Evolutionary conservation across 75 land plant genomes (phyloP).

Genomic region (Cryptomeria japonica): DNA sequence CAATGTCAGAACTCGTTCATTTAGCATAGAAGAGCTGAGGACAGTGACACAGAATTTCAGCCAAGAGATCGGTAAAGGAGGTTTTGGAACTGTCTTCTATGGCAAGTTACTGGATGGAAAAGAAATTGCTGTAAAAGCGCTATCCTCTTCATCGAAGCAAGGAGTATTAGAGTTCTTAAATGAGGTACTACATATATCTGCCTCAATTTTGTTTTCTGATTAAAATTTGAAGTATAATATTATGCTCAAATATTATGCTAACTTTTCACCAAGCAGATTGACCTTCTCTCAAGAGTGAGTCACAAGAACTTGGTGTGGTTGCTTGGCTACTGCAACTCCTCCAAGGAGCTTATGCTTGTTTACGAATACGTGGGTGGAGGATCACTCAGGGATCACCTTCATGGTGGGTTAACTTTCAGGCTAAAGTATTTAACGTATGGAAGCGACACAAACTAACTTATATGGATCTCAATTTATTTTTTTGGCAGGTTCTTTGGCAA

Average conservation of each 20-base stretch:
- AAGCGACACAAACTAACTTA: background rate
- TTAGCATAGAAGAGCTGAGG: no score
- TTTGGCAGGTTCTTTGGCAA: slow-evolving; percentile 18
- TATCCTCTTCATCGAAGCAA: slow-evolving; percentile 26
- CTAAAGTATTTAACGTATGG: no score
- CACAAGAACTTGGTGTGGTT: slow-evolving; percentile 67
- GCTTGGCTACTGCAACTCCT: slow-evolving; percentile 67
- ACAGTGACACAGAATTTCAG: no score
- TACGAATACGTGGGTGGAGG: slow-evolving; percentile 51
- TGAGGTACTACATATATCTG: slow-evolving; percentile 15
- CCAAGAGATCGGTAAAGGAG: no score
- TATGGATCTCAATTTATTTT: background rate
- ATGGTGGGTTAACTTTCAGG: slow-evolving; percentile 21
- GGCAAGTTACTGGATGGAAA: slow-evolving; percentile 31
- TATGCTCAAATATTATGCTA: background rate
- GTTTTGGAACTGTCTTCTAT: no score
- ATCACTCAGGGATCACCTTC: slow-evolving; percentile 50
- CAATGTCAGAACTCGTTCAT: no score
- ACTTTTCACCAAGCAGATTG: slow-evolving; percentile 30
- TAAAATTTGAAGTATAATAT: background rate
- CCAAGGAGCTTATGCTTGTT: slow-evolving; percentile 7
- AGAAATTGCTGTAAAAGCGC: slow-evolving; percentile 32
- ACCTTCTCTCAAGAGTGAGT: slow-evolving; percentile 56
- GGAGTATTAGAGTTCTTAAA: slow-evolving; percentile 35
- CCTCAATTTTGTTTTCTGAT: background rate